Evolutionary conservation across 441 rosid species (phyloP).

Genomic region (Pelargonium fulgidum): DNA sequence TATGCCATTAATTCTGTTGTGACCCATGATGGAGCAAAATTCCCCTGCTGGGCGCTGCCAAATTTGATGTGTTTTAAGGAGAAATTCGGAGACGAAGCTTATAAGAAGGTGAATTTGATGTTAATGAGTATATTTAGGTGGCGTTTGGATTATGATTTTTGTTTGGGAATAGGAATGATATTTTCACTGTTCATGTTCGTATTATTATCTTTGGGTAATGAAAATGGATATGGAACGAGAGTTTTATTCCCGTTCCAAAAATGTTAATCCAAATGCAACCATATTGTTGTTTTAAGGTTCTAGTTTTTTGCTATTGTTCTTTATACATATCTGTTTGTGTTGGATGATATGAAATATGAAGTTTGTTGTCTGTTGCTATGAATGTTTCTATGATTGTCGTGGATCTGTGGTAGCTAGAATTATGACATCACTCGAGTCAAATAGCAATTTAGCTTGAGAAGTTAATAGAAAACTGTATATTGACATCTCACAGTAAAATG

Average conservation of each 20-base stretch:
- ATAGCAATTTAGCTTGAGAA: neutral
- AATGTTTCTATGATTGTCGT: neutral
- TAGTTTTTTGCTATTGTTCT: neutral
- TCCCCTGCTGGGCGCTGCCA: slow-evolving; percentile 74
- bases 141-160: too few species aligned
- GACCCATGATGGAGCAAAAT: slow-evolving; percentile 70
- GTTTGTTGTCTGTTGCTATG: neutral
- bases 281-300: neutral
- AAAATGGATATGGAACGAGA: too few species aligned
- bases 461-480: neutral
- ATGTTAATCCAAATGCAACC: too few species aligned
- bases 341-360: neutral
- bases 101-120: slow-evolving; percentile 36
- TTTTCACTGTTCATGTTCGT: too few species aligned
- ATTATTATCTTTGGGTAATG: too few species aligned
- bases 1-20: slow-evolving; percentile 72
- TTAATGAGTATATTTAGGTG: neutral
- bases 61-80: slow-evolving; percentile 54
- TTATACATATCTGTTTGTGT: too few species aligned
- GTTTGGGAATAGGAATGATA: too few species aligned
- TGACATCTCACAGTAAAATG: neutral
- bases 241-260: too few species aligned
- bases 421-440: neutral
- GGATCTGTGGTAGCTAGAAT: neutral
- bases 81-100: slow-evolving; percentile 54